Evolutionary conservation across 1,284 basidiomycete genomes (phyloP).

Genomic region (Baeospora myosura): DNA sequence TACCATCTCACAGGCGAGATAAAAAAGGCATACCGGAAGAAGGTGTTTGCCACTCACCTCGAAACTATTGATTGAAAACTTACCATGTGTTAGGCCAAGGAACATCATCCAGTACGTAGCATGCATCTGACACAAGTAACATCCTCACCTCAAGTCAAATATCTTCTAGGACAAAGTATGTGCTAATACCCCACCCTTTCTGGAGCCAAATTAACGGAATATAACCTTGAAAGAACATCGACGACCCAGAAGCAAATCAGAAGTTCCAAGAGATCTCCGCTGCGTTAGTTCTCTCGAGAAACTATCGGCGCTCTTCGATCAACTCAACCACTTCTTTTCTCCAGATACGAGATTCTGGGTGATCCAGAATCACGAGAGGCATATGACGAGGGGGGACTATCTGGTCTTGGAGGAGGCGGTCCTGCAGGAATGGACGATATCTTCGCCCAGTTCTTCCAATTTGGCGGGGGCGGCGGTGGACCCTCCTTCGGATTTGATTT

Average conservation of each 20-base stretch:
- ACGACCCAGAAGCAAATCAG: constrained; percentile 68
- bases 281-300: constrained; percentile 49
- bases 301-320: constrained; percentile 6
- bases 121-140: constrained; percentile 1
- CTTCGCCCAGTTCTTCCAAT: constrained; percentile 72
- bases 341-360: constrained; percentile 80
- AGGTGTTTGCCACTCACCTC: constrained; percentile 44
- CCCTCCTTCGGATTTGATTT: constrained; percentile 48
- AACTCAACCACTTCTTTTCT: constrained; percentile 8
- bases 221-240: constrained; percentile 56
- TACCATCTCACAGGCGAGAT: constrained; percentile 57
- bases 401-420: constrained; percentile 47
- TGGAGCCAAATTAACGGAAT: too few species aligned
- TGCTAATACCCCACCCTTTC: too few species aligned
- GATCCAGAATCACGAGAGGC: constrained; percentile 70
- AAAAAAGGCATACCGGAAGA: constrained; percentile 88
- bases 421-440: constrained; percentile 55
- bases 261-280: constrained; percentile 87
- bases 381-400: constrained; percentile 80
- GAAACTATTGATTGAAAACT: constrained; percentile 17
- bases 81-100: constrained; percentile 58
- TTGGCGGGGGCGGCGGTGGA: constrained; percentile 30
- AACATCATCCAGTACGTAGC: constrained; percentile 79
- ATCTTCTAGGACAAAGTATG: constrained; percentile 72
- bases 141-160: constrained; percentile 8